Conservation (phyloP, 169 alveolate species). For the Eimeria zaria region DNA sequence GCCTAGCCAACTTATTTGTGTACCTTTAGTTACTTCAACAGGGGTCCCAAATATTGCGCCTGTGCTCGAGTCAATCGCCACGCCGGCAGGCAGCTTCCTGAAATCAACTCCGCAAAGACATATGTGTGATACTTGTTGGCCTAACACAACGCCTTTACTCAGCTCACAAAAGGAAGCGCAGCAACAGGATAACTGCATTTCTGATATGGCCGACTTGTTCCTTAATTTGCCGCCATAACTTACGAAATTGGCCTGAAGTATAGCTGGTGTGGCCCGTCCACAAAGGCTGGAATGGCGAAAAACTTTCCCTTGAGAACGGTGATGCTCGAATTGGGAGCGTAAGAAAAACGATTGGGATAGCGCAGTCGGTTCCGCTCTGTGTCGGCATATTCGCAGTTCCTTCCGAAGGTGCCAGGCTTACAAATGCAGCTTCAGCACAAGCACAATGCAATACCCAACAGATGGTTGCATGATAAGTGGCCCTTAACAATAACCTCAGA, state of each 20-base stretch:
- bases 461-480: not conserved
- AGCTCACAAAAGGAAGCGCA: not conserved
- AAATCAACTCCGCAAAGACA: not conserved
- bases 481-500: no score
- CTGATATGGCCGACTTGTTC: not conserved
- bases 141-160: not conserved
- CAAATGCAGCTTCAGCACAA: conserved; percentile 42
- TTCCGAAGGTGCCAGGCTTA: conserved; percentile 70
- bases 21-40: conserved; percentile 27
- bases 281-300: conserved; percentile 48
- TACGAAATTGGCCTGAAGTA: conserved; percentile 54
- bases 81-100: conserved; percentile 68
- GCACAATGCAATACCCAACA: not conserved
- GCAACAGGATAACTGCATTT: not conserved
- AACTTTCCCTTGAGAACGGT: conserved; percentile 32
- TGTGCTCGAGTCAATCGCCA: conserved; percentile 66
- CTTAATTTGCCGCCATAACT: not conserved
- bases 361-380: conserved; percentile 64
- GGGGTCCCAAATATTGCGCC: conserved; percentile 76
- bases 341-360: conserved; percentile 60
- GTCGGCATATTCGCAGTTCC: conserved; percentile 64
- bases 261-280: conserved; percentile 51
- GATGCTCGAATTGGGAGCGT: conserved; percentile 45
- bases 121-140: not conserved
- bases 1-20: not conserved